Evolutionary conservation across 176 grass and related monocot species (phyloP).

Genomic region (Thinopyrum elongatum): DNA sequence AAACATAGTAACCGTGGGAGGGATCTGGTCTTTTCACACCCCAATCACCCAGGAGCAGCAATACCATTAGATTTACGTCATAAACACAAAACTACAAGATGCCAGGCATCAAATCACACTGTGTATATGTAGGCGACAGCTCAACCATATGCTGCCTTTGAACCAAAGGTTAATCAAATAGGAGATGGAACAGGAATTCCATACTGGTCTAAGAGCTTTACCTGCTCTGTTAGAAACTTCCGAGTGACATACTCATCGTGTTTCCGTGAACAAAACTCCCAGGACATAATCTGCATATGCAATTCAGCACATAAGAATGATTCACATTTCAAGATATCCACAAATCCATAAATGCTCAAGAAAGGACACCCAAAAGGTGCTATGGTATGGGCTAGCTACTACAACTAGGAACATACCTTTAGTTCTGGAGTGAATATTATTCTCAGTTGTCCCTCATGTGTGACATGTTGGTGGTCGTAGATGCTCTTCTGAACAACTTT

Average conservation of each 20-base stretch:
- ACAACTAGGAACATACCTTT: slow-evolving; percentile 55
- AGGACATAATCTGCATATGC: slow-evolving; percentile 72
- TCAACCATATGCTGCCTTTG: neutral
- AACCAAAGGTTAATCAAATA: slow-evolving; percentile 4
- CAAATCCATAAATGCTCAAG: neutral
- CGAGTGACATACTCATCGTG: slow-evolving; percentile 90
- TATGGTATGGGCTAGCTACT: neutral
- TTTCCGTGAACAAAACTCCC: slow-evolving; percentile 89
- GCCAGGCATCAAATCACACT: neutral
- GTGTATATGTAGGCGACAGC: neutral
- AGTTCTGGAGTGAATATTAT: slow-evolving; percentile 97
- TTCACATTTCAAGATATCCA: slow-evolving; percentile 46
- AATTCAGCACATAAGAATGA: slow-evolving; percentile 33
- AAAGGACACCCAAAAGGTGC: neutral
- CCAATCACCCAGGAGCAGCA: neutral
- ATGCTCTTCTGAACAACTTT: slow-evolving; percentile 94
- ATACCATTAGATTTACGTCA: neutral
- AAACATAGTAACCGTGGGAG: neutral
- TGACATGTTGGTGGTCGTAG: slow-evolving; percentile 88
- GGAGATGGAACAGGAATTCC: neutral
- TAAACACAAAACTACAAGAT: neutral
- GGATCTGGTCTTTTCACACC: neutral
- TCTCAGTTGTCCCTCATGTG: slow-evolving; percentile 81
- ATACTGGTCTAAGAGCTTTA: slow-evolving; percentile 17
- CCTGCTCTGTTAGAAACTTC: slow-evolving; percentile 85